Base-by-base conservation (phyloP, 352 stramenopile genomes). In the Phytophthora sp. region DNA sequence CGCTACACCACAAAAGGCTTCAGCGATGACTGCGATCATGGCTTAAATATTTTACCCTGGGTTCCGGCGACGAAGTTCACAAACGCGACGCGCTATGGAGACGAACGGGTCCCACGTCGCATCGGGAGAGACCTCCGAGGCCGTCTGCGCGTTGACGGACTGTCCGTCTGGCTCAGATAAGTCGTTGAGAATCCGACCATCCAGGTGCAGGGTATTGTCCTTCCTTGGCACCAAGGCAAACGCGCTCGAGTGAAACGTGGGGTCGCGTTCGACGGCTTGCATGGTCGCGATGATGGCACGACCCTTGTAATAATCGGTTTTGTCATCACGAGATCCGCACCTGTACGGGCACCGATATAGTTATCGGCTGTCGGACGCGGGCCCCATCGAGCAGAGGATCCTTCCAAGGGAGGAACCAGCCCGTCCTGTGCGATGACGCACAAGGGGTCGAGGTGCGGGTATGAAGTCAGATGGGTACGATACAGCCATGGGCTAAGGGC, bases 181-280 rank as follows among this genome's bases (percentile, higher is more conserved):
- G 20, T 69, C 46, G 9, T 64, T 52, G 16, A 69, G 63, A 11
- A 69, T 59, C 2, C 61, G 52, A 20, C 53, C 61, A 18, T 55
- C 61, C 0, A 55, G 0, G 13, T 55, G 31, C 0, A 58, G 15
- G 1, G 61, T 42, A 1, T 27, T 33, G 21, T 49, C 46, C 8
- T 59, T 58, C 53, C 58, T 69, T 2, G 53, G 61, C 0, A 64
- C 52, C 4, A 69, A 13, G 0, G 52, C 36, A 44, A 69, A 69
- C 4, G 45, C 12, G 21, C 61, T 63, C 0, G 45, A 63, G 24
- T 63, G 45, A 8, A 59, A 69, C 1, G 8, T 13, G 1, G 35
- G 61, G 9, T 69, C 53, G 2, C 9, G 2, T 13, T 6, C 15
- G 0, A 69, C 13, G 4, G 24, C 16, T 0, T 8, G 1, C 23